Conservation (phyloP, 768 basidiomycete genomes). For the Pseudohyphozyma bogoriensis region DNA sequence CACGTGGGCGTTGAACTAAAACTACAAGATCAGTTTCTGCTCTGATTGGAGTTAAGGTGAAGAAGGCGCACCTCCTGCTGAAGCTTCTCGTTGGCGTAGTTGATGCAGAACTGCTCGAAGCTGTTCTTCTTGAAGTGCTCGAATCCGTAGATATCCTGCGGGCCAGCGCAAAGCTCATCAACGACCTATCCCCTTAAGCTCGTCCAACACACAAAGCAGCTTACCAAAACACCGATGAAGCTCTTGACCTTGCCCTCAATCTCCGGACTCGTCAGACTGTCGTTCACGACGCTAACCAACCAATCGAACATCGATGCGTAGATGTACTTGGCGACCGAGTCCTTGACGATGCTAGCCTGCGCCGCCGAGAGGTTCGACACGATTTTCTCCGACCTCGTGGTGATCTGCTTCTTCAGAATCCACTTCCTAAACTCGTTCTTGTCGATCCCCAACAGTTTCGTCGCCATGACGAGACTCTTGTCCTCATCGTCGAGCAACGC, state of each 20-base stretch:
- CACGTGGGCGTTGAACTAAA: slow-evolving; percentile 94
- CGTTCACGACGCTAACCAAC: slow-evolving; percentile 94
- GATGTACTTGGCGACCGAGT: slow-evolving; percentile 95
- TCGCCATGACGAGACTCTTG: slow-evolving; percentile 64
- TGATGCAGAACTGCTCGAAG: slow-evolving; percentile 93
- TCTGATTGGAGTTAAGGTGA: not conserved
- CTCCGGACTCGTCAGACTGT: slow-evolving; percentile 88
- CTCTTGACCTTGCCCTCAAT: slow-evolving; percentile 68
- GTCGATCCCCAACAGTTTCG: slow-evolving; percentile 80
- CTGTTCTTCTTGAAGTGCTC: slow-evolving; percentile 44
- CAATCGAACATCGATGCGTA: slow-evolving; percentile 99
- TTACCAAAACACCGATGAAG: slow-evolving; percentile 93
- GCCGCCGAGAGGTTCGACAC: slow-evolving; percentile 71
- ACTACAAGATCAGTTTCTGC: not conserved
- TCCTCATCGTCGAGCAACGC: slow-evolving; percentile 76
- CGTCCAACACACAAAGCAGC: slow-evolving; percentile 48
- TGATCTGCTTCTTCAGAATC: slow-evolving; percentile 96
- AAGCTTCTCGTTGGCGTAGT: slow-evolving; percentile 95
- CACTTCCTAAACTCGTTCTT: slow-evolving; percentile 94
- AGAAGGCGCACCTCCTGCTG: slow-evolving; percentile 72
- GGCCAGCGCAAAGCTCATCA: too few relatives aligned
- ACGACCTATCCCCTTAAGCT: not conserved
- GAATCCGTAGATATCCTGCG: slow-evolving; percentile 40
- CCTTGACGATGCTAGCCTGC: slow-evolving; percentile 86
- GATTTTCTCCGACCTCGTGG: slow-evolving; percentile 90